phyloP scores from a whole-genome alignment of 176 grass and related monocot species.

The Zea luxurians region DNA sequence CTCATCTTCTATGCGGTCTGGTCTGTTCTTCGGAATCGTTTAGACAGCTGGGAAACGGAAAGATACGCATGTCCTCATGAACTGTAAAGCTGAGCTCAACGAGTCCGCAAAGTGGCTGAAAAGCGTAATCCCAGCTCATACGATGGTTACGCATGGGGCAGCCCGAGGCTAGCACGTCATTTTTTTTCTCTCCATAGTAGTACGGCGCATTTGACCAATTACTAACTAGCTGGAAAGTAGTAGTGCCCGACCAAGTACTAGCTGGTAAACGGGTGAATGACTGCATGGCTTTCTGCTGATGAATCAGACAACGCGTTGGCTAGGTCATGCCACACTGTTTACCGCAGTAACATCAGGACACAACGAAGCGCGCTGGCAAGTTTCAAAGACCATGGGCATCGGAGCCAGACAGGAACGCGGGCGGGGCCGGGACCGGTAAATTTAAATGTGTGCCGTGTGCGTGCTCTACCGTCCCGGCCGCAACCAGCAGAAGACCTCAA shows the following conservation, averaged over 20 bases:
- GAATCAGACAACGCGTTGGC: not conserved
- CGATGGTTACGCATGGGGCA: not conserved
- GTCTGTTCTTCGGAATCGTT: slow-evolving; percentile 21
- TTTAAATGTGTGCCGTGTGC: not conserved
- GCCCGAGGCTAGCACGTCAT: no score
- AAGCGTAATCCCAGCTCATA: not conserved
- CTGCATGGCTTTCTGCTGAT: no score
- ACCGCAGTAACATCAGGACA: not conserved
- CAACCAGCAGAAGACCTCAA: slow-evolving; percentile 16
- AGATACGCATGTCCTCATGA: slow-evolving; percentile 26
- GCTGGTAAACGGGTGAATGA: not conserved
- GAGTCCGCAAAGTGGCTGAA: not conserved
- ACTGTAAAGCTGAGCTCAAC: slow-evolving; percentile 37
- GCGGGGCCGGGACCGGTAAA: not conserved
- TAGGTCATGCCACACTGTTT: not conserved
- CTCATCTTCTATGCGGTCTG: not conserved
- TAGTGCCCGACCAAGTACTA: not conserved
- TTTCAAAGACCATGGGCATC: not conserved
- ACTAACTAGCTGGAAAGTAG: not conserved
- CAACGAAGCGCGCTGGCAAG: not conserved
- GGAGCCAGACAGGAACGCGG: no score
- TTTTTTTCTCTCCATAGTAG: no score
- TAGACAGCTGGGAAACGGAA: slow-evolving; percentile 32
- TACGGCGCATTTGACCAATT: not conserved
- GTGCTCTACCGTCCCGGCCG: not conserved